These are phyloP conservation scores for Ustilago shanxiensis DNA, from an alignment of 1,284 basidiomycete species.

Conservation along the genomic window DNA sequence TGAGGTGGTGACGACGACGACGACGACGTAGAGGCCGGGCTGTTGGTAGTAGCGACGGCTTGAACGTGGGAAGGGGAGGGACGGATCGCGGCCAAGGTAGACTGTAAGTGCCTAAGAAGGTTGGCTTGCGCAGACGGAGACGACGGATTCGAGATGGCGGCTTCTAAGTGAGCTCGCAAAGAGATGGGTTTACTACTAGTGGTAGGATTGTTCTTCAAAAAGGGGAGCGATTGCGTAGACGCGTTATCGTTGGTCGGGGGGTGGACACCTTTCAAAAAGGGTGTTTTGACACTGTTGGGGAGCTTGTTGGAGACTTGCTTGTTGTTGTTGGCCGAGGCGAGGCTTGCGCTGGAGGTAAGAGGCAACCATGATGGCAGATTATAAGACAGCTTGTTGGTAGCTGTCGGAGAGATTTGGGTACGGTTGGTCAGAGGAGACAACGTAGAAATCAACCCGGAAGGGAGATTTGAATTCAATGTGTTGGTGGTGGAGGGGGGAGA, in stretches of 20 bases:
- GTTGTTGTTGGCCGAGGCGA: constrained; percentile 49
- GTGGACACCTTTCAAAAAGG: constrained; percentile 55
- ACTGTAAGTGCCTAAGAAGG: constrained; percentile 42
- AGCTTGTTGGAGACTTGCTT: constrained; percentile 20
- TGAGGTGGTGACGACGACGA: constrained; percentile 18
- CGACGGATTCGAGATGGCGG: constrained; percentile 54
- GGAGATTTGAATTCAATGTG: constrained; percentile 43
- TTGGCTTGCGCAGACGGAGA: constrained; percentile 53
- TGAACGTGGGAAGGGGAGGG: constrained; percentile 22
- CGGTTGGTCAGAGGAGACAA: constrained; percentile 51
- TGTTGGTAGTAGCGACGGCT: constrained; percentile 18
- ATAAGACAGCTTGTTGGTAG: constrained; percentile 48
- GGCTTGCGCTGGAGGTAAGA: constrained; percentile 44
- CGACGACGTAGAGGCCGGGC: constrained; percentile 22
- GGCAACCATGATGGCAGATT: constrained; percentile 51
- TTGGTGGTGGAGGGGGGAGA: constrained; percentile 29
- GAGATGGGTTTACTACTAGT: constrained; percentile 24
- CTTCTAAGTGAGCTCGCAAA: constrained; percentile 49
- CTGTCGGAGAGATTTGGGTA: constrained; percentile 40
- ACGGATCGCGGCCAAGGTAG: constrained; percentile 47
- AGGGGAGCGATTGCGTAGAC: constrained; percentile 10
- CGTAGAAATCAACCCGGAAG: constrained; percentile 57
- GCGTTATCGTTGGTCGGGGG: constrained; percentile 54
- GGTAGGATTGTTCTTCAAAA: constrained; percentile 35
- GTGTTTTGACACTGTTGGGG: constrained; percentile 31